Evolutionary conservation across 2,329 filamentous ascomycete species (phyloP), one percentile per base, ranked within the genome.

Genomic region (Ophiostoma ips): DNA sequence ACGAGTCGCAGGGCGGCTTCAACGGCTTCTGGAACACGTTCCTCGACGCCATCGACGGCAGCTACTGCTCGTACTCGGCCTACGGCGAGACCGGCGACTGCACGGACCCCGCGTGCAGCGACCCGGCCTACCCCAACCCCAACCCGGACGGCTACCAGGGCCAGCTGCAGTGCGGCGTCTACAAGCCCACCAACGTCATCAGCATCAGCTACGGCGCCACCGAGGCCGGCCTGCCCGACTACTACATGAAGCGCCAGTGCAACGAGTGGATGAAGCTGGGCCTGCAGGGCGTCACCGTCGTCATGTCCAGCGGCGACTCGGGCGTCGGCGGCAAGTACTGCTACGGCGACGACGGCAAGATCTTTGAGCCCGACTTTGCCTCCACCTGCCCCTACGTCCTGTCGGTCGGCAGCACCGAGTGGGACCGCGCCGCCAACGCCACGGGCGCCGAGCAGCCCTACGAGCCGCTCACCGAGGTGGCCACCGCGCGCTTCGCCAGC

Each of bases 231-330:
- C 61, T 72, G 8, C 68, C 71, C 1, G 62, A 64, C 6, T 63
- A 61, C 51, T 78, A 77, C 57, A 67, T 71, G 53, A 56, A 64
- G 46, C 65, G 75, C 3, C 74, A 78, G 60, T 77, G 74, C 58
- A 62, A 66, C 50, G 73, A 77, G 63, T 77, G 73, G 60, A 69
- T 76, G 68, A 77, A 78, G 63, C 68, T 77, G 2, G 73, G 70
- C n/a, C 66, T 76, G 36, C 68, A 68, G 56, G 73, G 73, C n/a
- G 65, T 73, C 13, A 69, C 69, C 1, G 61, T 78, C 15, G 53
- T 77, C 31, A 73, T 71, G 55, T 70, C 71, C 1, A 70, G 67
- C 3, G 72, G 72, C 13, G 71, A 75, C 58, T 66, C 63, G 38
- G 73, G 71, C 43, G 68, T 72, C n/a, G 66, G 64, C 19, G 65